phyloP scores from a whole-genome alignment of 2,329 filamentous ascomycete species.

The Nigrospora oryzae region DNA sequence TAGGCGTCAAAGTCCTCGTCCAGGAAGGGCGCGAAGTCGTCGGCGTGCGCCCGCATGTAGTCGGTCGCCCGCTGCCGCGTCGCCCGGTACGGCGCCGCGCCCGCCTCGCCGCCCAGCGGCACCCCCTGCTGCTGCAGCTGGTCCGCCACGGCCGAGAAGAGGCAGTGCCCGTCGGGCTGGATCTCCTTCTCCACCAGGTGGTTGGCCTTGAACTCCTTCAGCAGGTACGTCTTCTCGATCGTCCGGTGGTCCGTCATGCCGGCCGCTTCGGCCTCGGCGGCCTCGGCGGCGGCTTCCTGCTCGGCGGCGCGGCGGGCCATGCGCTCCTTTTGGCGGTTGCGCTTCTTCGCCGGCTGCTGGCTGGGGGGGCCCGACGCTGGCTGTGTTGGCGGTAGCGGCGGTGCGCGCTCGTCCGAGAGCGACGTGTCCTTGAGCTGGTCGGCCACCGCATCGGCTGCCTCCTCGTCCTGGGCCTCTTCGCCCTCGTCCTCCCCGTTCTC shows the following conservation, averaged over 20 bases:
- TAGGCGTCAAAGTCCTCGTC: conserved; percentile 73
- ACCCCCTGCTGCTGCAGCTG: conserved; percentile 55
- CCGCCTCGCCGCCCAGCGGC: conserved; percentile 27
- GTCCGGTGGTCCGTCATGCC: conserved; percentile 65
- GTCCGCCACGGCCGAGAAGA: conserved; percentile 87
- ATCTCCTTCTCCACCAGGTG: conserved; percentile 70
- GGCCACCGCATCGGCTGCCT: conserved; percentile 8
- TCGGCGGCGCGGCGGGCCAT: conserved; percentile 84
- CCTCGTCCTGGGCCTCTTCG: conserved; percentile 6
- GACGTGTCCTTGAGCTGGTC: conserved; percentile 10
- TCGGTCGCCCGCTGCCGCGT: conserved; percentile 65
- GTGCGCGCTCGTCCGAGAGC: conserved; percentile 7
- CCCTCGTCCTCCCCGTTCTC: conserved; percentile 13
- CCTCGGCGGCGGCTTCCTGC: conserved; percentile 57
- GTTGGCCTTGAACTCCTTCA: conserved; percentile 52
- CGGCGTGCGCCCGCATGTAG: conserved; percentile 65
- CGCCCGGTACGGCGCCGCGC: conserved; percentile 46
- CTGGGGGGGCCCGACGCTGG: not conserved
- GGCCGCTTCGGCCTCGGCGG: conserved; percentile 68
- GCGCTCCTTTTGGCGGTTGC: conserved; percentile 85
- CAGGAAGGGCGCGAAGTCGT: conserved; percentile 80
- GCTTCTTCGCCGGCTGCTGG: conserved; percentile 50
- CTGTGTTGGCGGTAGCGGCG: conserved; percentile 6
- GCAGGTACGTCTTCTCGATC: conserved; percentile 64
- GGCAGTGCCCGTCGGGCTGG: conserved; percentile 83